Evolutionary conservation across 305 asterid species (phyloP).

Genomic region (Fraxinus platypoda): DNA sequence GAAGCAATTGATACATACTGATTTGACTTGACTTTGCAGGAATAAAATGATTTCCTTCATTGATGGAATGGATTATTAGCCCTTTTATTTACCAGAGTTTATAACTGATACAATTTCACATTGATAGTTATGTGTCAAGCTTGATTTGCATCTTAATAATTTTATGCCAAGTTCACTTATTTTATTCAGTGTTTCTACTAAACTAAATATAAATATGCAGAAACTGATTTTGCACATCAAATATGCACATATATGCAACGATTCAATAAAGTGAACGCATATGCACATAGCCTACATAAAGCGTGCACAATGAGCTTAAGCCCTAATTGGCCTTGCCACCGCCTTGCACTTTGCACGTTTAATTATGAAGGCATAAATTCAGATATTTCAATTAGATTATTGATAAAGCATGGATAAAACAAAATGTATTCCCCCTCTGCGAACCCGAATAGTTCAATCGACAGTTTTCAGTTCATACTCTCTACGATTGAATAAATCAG

Average conservation of each 20-base stretch:
- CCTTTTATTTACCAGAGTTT: background rate
- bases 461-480: background rate
- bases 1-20: background rate
- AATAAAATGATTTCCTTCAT: background rate
- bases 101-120: background rate
- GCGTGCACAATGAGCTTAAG: background rate
- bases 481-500: background rate
- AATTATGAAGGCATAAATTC: background rate
- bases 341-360: background rate
- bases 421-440: background rate
- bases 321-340: background rate
- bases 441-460: background rate
- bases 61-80: background rate
- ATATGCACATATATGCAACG: background rate
- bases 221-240: background rate
- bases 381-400: background rate
- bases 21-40: background rate
- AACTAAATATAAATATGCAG: background rate
- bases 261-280: background rate
- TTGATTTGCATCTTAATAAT: background rate
- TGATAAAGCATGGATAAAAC: background rate
- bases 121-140: background rate
- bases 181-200: background rate
- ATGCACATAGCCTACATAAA: background rate
- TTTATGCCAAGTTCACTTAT: background rate